Evolutionary conservation across 148 eudicot species (phyloP), one percentile per base, ranked within the genome.

Genomic region (Rhododendron henanense): DNA sequence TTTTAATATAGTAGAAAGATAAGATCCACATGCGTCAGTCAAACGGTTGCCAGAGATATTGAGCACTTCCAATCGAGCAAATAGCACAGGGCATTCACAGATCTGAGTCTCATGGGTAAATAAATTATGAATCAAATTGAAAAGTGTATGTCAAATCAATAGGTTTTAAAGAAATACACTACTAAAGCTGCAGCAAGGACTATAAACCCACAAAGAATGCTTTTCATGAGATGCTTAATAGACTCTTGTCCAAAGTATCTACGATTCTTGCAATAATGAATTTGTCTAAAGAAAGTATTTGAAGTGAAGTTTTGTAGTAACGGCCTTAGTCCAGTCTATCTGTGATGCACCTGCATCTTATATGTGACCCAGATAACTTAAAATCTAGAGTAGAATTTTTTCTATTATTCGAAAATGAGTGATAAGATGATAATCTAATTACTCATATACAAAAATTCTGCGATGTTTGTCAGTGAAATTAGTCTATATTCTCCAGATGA

Each of bases 11-110:
- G 94, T 90, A 80, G 95, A 92, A 84, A 97, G 88, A 90, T 91
- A 94, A 84, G 91, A 90, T 84, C 94, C 95, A 90, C 98, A 97
- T 15, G 94, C 92, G 91, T 95, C 99, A 85, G 98, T 95, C 84
- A 97, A 91, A 86, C 95, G 93, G 90, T 97, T 97, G 75, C 98
- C 98, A 81, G 98, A 94, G 53, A 97, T 88, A 88, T 95, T 93
- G 83, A 97, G 93, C 84, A 97, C 98, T 93, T 97, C 98, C 91
- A 97, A 78, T 84, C 99, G 98, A 85, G 91, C 84, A 90, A 93
- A 83, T 47, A 97, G 90, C 75, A 90, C 95, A 63, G 98, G 94
- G 87, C 98, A 97, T 76, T 97, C 99, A 89, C 98, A 94, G 71
- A 97, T 95, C 99, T 97, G 95, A 71, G 44, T 50, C 77, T 48